Conservation (phyloP, 1,139 yeast genomes). For the Candida sojae region DNA sequence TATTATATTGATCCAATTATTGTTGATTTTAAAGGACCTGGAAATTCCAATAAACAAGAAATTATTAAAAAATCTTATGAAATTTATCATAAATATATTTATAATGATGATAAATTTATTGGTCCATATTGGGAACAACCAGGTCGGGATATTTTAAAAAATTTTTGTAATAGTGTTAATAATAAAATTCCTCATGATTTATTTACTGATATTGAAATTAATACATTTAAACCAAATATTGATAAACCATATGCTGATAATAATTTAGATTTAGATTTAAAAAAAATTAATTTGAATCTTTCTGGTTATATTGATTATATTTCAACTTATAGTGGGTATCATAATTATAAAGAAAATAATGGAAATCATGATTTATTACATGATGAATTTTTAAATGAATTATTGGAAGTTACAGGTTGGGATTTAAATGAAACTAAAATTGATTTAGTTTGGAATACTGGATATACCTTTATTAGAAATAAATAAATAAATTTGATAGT, state of each 20-base stretch:
- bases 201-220: constrained; percentile 28
- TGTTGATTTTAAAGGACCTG: constrained; percentile 24
- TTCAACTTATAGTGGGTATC: constrained; percentile 41
- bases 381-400: constrained; percentile 21
- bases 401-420: constrained; percentile 33
- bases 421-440: constrained; percentile 29
- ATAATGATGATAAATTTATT: constrained; percentile 33
- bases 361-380: constrained; percentile 26
- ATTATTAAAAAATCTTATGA: constrained; percentile 24
- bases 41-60: constrained; percentile 15
- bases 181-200: constrained; percentile 30
- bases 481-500: too few relatives aligned
- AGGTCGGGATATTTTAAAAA: constrained; percentile 36
- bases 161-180: constrained; percentile 31
- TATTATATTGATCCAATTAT: constrained; percentile 44
- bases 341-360: constrained; percentile 31
- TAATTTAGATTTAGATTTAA: constrained; percentile 26
- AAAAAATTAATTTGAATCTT: constrained; percentile 22
- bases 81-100: constrained; percentile 35
- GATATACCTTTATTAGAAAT: constrained; percentile 38
- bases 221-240: constrained; percentile 25
- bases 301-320: constrained; percentile 31
- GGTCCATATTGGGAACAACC: constrained; percentile 53
- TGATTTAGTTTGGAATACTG: constrained; percentile 42
- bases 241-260: constrained; percentile 17